Evolutionary conservation across 305 asterid genomes (phyloP).

Genomic region (Fraxinus velutina): DNA sequence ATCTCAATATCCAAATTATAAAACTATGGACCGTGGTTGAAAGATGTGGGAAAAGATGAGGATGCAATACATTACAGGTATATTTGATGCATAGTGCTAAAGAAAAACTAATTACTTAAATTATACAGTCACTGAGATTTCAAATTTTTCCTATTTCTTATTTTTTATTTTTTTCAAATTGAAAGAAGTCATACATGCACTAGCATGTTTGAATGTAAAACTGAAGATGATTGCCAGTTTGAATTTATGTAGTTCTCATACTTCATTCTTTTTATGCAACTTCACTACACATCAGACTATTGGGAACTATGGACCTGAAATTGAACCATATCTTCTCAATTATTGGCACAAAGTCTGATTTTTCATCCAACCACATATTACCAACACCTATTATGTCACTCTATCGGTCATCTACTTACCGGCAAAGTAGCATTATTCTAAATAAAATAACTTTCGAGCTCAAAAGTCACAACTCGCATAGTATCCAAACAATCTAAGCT

Average conservation of each 20-base stretch:
- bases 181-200: background rate
- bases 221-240: background rate
- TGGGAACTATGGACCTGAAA: background rate
- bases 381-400: background rate
- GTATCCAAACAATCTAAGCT: background rate
- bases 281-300: background rate
- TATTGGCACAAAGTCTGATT: background rate
- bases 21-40: background rate
- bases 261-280: background rate
- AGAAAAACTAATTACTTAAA: too few species aligned
- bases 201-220: background rate
- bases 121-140: too few species aligned
- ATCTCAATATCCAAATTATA: too few species aligned
- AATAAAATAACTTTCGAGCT: background rate
- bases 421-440: background rate
- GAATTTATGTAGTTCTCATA: background rate
- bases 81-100: background rate
- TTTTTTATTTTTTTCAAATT: background rate
- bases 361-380: background rate
- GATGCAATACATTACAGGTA: background rate
- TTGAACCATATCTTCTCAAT: background rate
- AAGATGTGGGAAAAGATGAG: background rate
- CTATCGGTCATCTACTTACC: too few species aligned
- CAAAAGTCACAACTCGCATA: background rate
- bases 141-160: background rate